Base-by-base conservation (phyloP, 2,329 filamentous ascomycete genomes). In the Apiospora sp. region DNA sequence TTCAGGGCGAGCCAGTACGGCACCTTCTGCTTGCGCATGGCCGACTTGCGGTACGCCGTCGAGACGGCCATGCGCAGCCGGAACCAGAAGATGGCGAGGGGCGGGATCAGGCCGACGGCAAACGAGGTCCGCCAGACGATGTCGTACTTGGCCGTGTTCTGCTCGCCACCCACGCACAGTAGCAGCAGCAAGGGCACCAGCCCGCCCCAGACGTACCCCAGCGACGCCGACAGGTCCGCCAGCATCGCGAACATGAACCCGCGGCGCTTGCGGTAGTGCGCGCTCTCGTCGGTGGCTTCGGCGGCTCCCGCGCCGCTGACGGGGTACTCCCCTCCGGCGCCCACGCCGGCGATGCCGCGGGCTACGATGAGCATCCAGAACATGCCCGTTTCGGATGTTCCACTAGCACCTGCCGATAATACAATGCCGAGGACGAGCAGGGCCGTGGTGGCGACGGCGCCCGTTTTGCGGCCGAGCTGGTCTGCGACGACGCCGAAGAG, bases 161-260 rank as follows among this genome's bases (percentile, higher is more conserved):
- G 81, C 34, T 41, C 7, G 14, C 12, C 7, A 19, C 84, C 79
- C 6, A 87, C 85, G 74, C 86, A 87, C 0, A 88, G 82, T 0
- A 89, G 81, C 3, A 90, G 77, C 0, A 90, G 81, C 12, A 90
- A 78, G 1, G 87, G 86, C 0, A 88, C 84, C 0, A 88, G 77
- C 0, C 85, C 85, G 6, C 83, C 85, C 77, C 84, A 87, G 4
- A 87, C 84, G 74, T 87, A 89, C 0, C 87, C 87, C 13, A 90
- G 78, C 1, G 84, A 85, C 1, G 84, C 81, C 0, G 87, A 86
- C 7, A 90, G 78, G 75, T 89, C 85, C 1, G 85, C 83, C 16
- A 88, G 82, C 82, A 89, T 84, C n/a, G 87, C 87, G 72, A 90
- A 88, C 77, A 90, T 86, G 78, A 89, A 88, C 4, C 88, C 87